A percentile compares a stretch with the other conserved stretches of the same genome.
These are phyloP conservation scores for Diutina siamensis DNA, from an alignment of 1,139 yeast species.

Conservation along the genomic window DNA sequence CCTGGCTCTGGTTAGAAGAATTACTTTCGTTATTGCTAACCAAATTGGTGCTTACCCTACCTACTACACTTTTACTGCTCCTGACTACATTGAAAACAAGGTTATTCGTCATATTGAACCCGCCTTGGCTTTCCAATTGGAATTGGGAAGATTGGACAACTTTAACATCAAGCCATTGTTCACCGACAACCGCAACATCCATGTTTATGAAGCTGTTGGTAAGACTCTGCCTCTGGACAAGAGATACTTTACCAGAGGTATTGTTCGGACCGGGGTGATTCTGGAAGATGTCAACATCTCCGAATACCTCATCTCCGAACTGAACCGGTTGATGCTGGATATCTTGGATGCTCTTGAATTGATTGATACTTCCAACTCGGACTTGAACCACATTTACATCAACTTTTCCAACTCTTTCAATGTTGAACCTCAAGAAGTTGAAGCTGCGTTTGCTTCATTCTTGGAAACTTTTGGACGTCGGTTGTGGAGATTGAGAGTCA, in stretches of 20 bases:
- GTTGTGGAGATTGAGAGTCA: constrained; percentile 90
- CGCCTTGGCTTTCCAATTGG: constrained; percentile 94
- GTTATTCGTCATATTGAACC: constrained; percentile 97
- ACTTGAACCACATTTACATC: constrained; percentile 90
- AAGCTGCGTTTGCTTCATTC: constrained; percentile 95
- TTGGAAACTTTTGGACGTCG: constrained; percentile 96
- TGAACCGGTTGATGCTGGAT: constrained; percentile 90
- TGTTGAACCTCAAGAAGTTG: constrained; percentile 89
- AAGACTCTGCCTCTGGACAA: constrained; percentile 89
- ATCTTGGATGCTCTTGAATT: constrained; percentile 91
- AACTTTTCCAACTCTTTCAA: constrained; percentile 93
- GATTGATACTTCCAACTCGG: constrained; percentile 89
- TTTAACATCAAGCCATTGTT: constrained; percentile 90
- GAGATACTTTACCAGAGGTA: constrained; percentile 94
- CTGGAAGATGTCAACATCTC: constrained; percentile 87
- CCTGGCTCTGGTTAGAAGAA: constrained; percentile 72
- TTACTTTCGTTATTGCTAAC: constrained; percentile 82
- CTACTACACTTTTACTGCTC: constrained; percentile 91
- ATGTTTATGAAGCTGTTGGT: constrained; percentile 93
- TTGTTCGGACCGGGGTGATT: constrained; percentile 90
- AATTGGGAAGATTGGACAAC: constrained; percentile 86
- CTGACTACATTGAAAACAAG: constrained; percentile 69
- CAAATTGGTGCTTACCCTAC: constrained; percentile 82
- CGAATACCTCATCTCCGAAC: constrained; percentile 90
- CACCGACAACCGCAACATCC: constrained; percentile 95